A percentile compares a stretch with the other conserved stretches of the same genome.
Conservation (phyloP, 768 basidiomycete species). For the Naganishia randhawae region DNA sequence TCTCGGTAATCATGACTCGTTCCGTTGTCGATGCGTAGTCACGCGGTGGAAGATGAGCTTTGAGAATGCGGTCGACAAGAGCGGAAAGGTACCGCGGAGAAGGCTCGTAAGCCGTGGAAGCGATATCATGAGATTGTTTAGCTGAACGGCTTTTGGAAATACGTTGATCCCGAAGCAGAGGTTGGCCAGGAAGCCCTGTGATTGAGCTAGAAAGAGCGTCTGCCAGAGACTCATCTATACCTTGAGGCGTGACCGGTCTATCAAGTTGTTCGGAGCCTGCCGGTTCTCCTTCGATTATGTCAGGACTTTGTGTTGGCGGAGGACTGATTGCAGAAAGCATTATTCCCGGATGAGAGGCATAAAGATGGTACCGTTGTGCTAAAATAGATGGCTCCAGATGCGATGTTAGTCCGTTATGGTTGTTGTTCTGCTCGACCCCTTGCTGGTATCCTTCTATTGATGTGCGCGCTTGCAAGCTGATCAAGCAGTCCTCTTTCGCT, state of each 20-base stretch:
- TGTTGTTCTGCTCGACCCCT: neutral
- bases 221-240: conserved; percentile 10
- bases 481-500: conserved; percentile 12
- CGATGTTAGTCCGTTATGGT: neutral
- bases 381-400: neutral
- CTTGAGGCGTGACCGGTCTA: conserved; percentile 12
- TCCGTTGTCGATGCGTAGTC: conserved; percentile 76
- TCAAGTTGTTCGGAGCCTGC: neutral
- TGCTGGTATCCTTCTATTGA: neutral
- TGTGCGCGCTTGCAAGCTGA: neutral
- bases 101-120: conserved; percentile 3
- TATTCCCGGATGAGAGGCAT: conserved; percentile 17
- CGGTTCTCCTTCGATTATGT: neutral
- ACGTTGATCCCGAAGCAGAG: neutral
- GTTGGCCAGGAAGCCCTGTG: neutral
- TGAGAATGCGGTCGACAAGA: conserved; percentile 68
- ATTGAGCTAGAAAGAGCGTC: conserved; percentile 20
- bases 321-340: neutral
- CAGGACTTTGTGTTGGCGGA: neutral
- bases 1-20: conserved; percentile 76
- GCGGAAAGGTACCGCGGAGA: conserved; percentile 40
- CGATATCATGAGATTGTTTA: neutral
- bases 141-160: neutral
- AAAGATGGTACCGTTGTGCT: neutral
- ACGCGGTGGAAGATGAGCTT: conserved; percentile 66